These are phyloP conservation scores for Keqinozyma sinolaborantium DNA, from an alignment of 1,139 yeast genomes.

Conservation along the genomic window DNA sequence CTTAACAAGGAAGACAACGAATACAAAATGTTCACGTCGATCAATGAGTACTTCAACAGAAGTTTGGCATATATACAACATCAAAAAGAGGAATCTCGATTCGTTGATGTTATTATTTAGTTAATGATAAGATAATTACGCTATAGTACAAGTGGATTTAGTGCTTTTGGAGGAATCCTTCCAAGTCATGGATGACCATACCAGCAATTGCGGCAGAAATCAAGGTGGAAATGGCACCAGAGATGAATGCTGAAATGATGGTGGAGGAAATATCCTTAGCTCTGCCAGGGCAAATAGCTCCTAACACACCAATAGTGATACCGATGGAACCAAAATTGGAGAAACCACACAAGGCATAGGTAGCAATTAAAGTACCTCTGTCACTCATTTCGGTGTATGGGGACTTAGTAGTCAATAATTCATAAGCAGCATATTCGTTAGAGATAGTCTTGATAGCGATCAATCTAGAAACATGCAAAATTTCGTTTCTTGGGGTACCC, in stretches of 20 bases:
- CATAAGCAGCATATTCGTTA: constrained; percentile 62
- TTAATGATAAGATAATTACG: too few relatives aligned
- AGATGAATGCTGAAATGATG: constrained; percentile 49
- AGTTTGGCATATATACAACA: constrained; percentile 63
- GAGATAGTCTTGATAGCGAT: constrained; percentile 60
- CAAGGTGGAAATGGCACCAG: constrained; percentile 56
- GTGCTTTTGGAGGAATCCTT: constrained; percentile 13
- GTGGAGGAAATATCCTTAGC: constrained; percentile 48
- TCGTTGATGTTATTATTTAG: constrained; percentile 31
- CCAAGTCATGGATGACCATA: constrained; percentile 58
- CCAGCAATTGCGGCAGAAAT: constrained; percentile 66
- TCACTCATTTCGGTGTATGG: constrained; percentile 49
- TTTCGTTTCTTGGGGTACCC: constrained; percentile 59
- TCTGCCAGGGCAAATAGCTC: constrained; percentile 52
- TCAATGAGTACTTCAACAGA: constrained; percentile 50
- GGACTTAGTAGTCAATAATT: constrained; percentile 35
- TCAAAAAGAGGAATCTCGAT: constrained; percentile 66
- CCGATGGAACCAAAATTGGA: constrained; percentile 65
- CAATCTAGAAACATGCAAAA: constrained; percentile 48
- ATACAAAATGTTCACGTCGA: constrained; percentile 28
- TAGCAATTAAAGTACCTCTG: constrained; percentile 57
- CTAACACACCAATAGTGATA: constrained; percentile 61
- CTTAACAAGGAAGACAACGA: constrained; percentile 23
- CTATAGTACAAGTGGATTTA: neutral
- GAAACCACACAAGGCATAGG: constrained; percentile 65